These are phyloP conservation scores for Grifola frondosa DNA, from an alignment of 1,284 basidiomycete genomes.

Conservation along the genomic window DNA sequence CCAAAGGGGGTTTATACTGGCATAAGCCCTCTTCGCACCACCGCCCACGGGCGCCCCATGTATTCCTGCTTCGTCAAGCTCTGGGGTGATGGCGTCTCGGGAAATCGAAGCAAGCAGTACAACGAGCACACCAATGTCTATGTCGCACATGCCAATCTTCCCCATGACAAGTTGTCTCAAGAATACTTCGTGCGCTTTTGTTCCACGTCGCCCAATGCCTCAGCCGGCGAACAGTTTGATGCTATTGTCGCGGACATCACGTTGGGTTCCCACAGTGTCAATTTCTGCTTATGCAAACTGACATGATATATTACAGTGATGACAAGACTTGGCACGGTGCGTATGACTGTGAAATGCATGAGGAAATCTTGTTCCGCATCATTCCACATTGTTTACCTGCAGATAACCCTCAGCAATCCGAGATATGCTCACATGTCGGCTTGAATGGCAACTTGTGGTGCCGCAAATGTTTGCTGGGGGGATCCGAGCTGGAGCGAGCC, in stretches of 20 bases:
- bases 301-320: no score
- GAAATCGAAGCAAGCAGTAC: slow-evolving; percentile 32
- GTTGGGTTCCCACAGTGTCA: no score
- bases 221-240: slow-evolving; percentile 34
- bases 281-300: no score
- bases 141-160: slow-evolving; percentile 26
- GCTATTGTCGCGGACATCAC: background rate
- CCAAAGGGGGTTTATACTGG: background rate
- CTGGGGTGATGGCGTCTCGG: slow-evolving; percentile 34
- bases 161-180: slow-evolving; percentile 30
- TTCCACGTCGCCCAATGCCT: slow-evolving; percentile 35
- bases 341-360: slow-evolving; percentile 23
- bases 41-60: slow-evolving; percentile 15
- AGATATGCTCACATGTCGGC: slow-evolving; percentile 15
- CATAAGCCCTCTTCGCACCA: slow-evolving; percentile 10
- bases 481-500: slow-evolving; percentile 8
- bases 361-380: slow-evolving; percentile 32
- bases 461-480: slow-evolving; percentile 32
- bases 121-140: slow-evolving; percentile 35
- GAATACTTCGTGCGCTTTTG: slow-evolving; percentile 34
- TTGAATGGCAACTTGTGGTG: slow-evolving; percentile 7
- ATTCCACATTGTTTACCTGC: slow-evolving; percentile 19
- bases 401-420: slow-evolving; percentile 39
- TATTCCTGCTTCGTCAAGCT: background rate
- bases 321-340: slow-evolving; percentile 22